These are phyloP conservation scores for Alternaria gaisen DNA, from an alignment of 2,329 filamentous ascomycete genomes.

Conservation along the genomic window DNA sequence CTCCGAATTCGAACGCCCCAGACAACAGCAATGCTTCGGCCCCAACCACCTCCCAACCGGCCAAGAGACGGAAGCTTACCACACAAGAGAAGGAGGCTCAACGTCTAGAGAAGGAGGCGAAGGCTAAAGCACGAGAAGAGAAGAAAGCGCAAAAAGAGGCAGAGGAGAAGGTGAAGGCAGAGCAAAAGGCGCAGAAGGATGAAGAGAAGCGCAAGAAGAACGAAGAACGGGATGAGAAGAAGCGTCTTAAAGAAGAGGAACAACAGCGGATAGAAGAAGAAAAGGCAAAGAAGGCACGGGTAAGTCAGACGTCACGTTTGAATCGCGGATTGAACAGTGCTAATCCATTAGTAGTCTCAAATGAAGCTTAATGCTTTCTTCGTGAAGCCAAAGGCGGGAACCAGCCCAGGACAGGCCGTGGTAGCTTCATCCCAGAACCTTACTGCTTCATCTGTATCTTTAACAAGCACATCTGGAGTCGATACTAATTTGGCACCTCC, in stretches of 20 bases:
- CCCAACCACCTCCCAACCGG: conserved; percentile 36
- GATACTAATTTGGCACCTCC: conserved; percentile 40
- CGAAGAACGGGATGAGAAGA: conserved; percentile 52
- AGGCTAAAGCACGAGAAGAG: conserved; percentile 48
- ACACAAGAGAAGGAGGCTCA: conserved; percentile 54
- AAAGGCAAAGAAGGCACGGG: conserved; percentile 51
- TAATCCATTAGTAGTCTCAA: conserved; percentile 48
- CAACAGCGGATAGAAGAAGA: conserved; percentile 56
- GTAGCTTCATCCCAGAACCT: conserved; percentile 48
- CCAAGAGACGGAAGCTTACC: conserved; percentile 56
- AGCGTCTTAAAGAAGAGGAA: conserved; percentile 56
- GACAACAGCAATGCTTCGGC: conserved; percentile 21
- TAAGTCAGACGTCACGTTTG: conserved; percentile 37
- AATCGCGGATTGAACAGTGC: conserved; percentile 6
- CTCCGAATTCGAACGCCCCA: conserved; percentile 21
- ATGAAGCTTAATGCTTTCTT: conserved; percentile 58
- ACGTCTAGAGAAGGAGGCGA: conserved; percentile 50
- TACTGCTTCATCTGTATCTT: conserved; percentile 37
- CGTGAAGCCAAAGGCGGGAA: conserved; percentile 51
- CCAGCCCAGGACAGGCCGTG: conserved; percentile 34
- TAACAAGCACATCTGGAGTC: conserved; percentile 29
- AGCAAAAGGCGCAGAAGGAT: conserved; percentile 48
- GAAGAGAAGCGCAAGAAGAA: conserved; percentile 49
- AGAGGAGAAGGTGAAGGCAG: conserved; percentile 47
- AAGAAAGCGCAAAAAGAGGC: conserved; percentile 48